Evolutionary conservation across 2,329 filamentous ascomycete genomes (phyloP).

Genomic region (Microsporum audouinii): DNA sequence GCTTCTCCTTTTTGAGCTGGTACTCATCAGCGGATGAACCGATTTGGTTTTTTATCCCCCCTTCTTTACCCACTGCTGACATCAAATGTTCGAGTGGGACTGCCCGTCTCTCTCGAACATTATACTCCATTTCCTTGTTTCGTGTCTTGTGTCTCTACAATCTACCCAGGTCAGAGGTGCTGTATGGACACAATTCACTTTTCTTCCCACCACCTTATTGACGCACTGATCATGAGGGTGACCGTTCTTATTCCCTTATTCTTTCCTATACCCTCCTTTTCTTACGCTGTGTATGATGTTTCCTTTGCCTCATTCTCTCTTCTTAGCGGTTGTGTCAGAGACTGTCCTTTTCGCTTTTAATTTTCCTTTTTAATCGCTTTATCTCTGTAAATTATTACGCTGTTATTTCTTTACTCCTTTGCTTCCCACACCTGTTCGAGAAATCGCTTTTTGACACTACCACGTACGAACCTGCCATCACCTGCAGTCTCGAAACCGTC

Average conservation of each 20-base stretch:
- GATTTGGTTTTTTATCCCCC: neutral
- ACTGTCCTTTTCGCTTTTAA: neutral
- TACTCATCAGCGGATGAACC: constrained; percentile 1
- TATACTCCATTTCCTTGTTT: neutral
- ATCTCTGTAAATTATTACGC: neutral
- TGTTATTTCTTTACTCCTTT: neutral
- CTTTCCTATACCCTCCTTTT: neutral
- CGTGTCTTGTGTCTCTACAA: neutral
- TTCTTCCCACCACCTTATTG: neutral
- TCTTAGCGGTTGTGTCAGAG: neutral
- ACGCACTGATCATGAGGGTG: neutral
- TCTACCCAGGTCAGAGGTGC: neutral
- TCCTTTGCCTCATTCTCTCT: neutral
- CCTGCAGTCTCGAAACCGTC: neutral
- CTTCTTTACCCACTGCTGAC: neutral
- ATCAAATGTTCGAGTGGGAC: constrained; percentile 3
- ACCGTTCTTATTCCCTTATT: neutral
- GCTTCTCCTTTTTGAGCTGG: constrained; percentile 4
- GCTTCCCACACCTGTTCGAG: neutral
- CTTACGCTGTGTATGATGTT: neutral
- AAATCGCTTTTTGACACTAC: neutral
- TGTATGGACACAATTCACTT: neutral
- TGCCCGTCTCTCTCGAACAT: constrained; percentile 1
- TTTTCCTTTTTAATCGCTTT: neutral
- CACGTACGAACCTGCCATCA: neutral